phyloP scores from a whole-genome alignment of 2,329 filamentous ascomycete genomes.

The Hymenoscyphus fraxineus region DNA sequence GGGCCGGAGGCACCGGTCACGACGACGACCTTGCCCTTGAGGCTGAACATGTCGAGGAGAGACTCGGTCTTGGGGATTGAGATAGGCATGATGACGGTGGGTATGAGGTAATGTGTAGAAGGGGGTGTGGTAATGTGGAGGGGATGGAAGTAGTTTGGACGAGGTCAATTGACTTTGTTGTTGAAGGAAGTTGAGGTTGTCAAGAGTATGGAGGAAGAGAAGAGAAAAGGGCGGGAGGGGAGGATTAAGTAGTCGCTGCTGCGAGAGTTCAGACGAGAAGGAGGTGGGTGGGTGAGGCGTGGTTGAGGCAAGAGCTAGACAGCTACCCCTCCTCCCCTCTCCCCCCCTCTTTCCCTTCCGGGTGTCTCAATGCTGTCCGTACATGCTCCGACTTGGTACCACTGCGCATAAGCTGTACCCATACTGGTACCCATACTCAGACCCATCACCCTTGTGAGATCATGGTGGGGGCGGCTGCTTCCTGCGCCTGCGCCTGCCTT shows the following conservation, averaged over 20 bases:
- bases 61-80: constrained; percentile 12
- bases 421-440: too few relatives aligned
- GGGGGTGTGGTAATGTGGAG: neutral
- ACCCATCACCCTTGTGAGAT: neutral
- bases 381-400: neutral
- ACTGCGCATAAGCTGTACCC: neutral
- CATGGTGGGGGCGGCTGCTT: neutral
- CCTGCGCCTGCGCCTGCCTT: neutral
- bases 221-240: neutral
- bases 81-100: constrained; percentile 9
- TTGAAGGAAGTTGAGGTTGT: neutral
- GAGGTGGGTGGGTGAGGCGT: neutral
- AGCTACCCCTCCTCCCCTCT: neutral
- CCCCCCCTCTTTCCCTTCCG: neutral
- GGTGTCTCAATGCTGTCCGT: too few relatives aligned
- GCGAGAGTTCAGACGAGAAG: neutral
- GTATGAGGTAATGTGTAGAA: neutral
- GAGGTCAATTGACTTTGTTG: constrained; percentile 2
- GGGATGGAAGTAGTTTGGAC: neutral
- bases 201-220: neutral
- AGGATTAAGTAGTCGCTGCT: neutral
- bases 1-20: constrained; percentile 63
- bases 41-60: constrained; percentile 46
- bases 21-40: constrained; percentile 58
- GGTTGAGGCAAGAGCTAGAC: neutral